Evolutionary conservation across 441 rosid species (phyloP).

Genomic region (Gossypium schwendimanii): DNA sequence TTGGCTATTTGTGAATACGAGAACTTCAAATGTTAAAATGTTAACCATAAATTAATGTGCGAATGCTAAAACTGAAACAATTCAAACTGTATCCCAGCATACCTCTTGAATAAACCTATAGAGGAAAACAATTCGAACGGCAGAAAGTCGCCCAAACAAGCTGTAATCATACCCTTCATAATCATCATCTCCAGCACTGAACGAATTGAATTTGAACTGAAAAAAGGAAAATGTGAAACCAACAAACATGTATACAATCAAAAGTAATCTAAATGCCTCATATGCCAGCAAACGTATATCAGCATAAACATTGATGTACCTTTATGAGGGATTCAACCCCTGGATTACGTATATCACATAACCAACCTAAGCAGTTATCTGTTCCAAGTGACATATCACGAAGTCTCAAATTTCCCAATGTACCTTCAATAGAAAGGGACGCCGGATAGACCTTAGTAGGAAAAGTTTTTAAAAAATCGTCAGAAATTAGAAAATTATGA

Average conservation of each 20-base stretch:
- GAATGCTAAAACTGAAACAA: background rate
- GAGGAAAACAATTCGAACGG: slow-evolving; percentile 93
- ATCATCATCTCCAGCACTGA: slow-evolving; percentile 90
- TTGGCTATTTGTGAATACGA: background rate
- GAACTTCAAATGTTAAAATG: background rate
- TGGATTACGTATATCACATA: slow-evolving; percentile 98
- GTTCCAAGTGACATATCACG: slow-evolving; percentile 84
- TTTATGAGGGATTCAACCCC: slow-evolving; percentile 93
- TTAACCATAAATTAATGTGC: background rate
- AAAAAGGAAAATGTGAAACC: slow-evolving; percentile 23
- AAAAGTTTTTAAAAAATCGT: slow-evolving; percentile 14
- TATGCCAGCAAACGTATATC: slow-evolving; percentile 7
- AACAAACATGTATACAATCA: background rate
- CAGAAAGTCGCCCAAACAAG: slow-evolving; percentile 86
- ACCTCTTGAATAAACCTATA: slow-evolving; percentile 99
- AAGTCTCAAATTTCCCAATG: slow-evolving; percentile 92
- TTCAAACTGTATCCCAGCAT: slow-evolving; percentile 24
- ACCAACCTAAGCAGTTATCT: slow-evolving; percentile 86
- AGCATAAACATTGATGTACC: slow-evolving; percentile 28
- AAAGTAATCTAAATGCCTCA: slow-evolving; percentile 17
- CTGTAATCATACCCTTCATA: slow-evolving; percentile 97
- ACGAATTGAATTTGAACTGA: slow-evolving; percentile 89
- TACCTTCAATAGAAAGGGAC: slow-evolving; percentile 87
- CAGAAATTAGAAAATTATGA: slow-evolving; percentile 12
- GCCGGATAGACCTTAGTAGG: slow-evolving; percentile 77